Evolutionary conservation across 495 filamentous ascomycete genomes (phyloP).

Genomic region (Aspergillus sclerotiicarbonarius): DNA sequence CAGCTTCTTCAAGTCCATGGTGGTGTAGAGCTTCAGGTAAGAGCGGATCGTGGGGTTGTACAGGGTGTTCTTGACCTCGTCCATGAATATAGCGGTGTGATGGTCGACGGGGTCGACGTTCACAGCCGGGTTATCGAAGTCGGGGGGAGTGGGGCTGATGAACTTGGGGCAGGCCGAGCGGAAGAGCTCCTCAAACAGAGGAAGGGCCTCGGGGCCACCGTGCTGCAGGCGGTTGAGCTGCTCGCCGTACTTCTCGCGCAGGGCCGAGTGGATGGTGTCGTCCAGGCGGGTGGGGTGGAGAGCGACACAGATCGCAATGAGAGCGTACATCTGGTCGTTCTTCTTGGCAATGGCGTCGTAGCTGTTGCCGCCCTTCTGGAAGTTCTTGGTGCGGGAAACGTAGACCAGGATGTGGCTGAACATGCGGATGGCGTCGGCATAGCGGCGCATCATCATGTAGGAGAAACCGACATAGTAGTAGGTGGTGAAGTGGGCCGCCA

Average conservation of each 20-base stretch:
- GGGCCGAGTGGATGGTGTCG: constrained; percentile 97
- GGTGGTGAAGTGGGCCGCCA: constrained; percentile 99
- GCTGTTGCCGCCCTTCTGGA: constrained; percentile 92
- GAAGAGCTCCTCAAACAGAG: constrained; percentile 97
- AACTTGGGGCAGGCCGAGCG: constrained; percentile 95
- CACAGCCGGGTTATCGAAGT: constrained; percentile 90
- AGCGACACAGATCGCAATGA: constrained; percentile 97
- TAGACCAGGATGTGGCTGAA: constrained; percentile 99
- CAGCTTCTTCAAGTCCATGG: constrained; percentile 98
- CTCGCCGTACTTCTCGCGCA: constrained; percentile 98
- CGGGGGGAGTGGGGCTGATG: constrained; percentile 94
- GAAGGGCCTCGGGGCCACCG: constrained; percentile 89
- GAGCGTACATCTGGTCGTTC: constrained; percentile 99
- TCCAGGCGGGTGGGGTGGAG: constrained; percentile 96
- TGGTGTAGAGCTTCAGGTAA: constrained; percentile 98
- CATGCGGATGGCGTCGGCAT: constrained; percentile 97
- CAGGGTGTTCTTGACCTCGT: constrained; percentile 98
- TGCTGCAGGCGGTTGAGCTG: constrained; percentile 93
- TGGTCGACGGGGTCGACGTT: constrained; percentile 98
- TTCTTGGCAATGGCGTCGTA: constrained; percentile 99
- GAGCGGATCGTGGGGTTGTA: constrained; percentile 91
- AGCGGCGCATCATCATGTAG: constrained; percentile 99
- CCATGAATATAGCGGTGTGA: constrained; percentile 97
- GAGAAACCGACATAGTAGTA: constrained; percentile 99
- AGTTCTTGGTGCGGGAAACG: constrained; percentile 98